Percentiles rank a stretch among this genome's conserved stretches.
Conservation (phyloP, 495 filamentous ascomycete species). For the Xylaria grammica region DNA sequence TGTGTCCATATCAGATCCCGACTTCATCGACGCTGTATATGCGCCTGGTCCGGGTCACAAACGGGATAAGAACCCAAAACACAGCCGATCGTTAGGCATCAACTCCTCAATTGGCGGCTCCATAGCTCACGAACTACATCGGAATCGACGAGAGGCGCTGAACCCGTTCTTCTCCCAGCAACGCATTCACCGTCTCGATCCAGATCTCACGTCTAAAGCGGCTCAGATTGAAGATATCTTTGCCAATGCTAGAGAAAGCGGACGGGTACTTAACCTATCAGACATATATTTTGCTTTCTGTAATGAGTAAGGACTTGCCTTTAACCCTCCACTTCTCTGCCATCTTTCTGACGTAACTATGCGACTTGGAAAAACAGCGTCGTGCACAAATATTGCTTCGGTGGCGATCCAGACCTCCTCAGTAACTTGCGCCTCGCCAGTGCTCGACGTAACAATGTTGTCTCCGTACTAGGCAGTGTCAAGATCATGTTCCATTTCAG, state of each 20-base stretch:
- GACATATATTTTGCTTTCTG: slow-evolving; percentile 23
- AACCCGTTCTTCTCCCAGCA: slow-evolving; percentile 22
- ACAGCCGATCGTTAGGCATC: slow-evolving; percentile 13
- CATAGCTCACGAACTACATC: slow-evolving; percentile 20
- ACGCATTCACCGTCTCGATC: slow-evolving; percentile 14
- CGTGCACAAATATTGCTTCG: slow-evolving; percentile 22
- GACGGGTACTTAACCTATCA: slow-evolving; percentile 12
- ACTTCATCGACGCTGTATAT: slow-evolving; percentile 48
- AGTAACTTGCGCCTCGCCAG: slow-evolving; percentile 1
- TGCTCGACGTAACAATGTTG: slow-evolving; percentile 16
- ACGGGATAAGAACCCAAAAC: slow-evolving; percentile 17
- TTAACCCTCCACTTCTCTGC: not conserved
- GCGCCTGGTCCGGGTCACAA: slow-evolving; percentile 10
- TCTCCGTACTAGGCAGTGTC: slow-evolving; percentile 12
- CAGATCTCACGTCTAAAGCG: slow-evolving; percentile 8
- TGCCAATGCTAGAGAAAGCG: slow-evolving; percentile 1
- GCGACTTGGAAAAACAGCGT: slow-evolving; percentile 10
- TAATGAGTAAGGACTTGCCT: slow-evolving; percentile 19
- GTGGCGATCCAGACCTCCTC: slow-evolving; percentile 16
- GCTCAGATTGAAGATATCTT: not conserved
- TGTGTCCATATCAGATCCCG: slow-evolving; percentile 50
- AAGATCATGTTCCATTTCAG: slow-evolving; percentile 22
- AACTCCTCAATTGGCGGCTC: slow-evolving; percentile 14
- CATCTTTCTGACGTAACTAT: not conserved
- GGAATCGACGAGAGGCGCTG: slow-evolving; percentile 21